phyloP scores from a whole-genome alignment of 148 eudicot genomes.

The Cornus suecica region DNA sequence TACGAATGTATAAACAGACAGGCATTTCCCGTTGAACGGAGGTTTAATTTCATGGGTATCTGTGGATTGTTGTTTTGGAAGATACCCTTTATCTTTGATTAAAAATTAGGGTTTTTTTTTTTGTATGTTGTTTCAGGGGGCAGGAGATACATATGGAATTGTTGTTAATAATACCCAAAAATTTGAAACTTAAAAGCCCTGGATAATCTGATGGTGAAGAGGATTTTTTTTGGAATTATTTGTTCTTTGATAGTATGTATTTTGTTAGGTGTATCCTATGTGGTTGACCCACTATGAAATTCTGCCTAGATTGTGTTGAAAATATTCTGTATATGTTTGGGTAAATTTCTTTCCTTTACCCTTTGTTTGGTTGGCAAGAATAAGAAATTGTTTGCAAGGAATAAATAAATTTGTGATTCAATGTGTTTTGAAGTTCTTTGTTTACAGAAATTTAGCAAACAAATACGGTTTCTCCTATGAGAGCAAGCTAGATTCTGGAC shows the following conservation, averaged over 20 bases:
- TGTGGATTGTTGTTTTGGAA: conserved; percentile 17
- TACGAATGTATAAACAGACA: conserved; percentile 3
- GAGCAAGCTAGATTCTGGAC: not conserved
- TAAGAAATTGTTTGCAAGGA: not conserved
- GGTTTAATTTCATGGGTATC: conserved; percentile 16
- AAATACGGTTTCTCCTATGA: not conserved
- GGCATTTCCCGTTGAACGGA: conserved; percentile 15
- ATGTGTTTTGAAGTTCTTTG: not conserved
- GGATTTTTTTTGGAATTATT: conserved; percentile 2
- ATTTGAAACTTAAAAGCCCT: conserved; percentile 8
- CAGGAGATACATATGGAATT: not conserved
- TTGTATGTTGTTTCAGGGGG: conserved; percentile 9
- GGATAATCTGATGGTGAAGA: conserved; percentile 18
- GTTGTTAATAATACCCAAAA: not conserved
- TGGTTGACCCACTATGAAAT: conserved; percentile 4
- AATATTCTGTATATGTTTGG: not conserved
- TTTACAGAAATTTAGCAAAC: not conserved
- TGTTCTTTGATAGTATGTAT: not conserved
- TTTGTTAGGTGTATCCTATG: not conserved
- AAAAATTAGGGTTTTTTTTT: conserved; percentile 36
- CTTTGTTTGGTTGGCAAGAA: not conserved
- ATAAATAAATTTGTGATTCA: not conserved
- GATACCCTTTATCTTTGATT: conserved; percentile 6
- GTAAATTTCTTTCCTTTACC: too few species aligned
- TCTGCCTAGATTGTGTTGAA: not conserved